Evolutionary conservation across 116 monocot genomes (phyloP), one percentile per base, ranked within the genome.

Genomic region (Phalaenopsis hybrid): DNA sequence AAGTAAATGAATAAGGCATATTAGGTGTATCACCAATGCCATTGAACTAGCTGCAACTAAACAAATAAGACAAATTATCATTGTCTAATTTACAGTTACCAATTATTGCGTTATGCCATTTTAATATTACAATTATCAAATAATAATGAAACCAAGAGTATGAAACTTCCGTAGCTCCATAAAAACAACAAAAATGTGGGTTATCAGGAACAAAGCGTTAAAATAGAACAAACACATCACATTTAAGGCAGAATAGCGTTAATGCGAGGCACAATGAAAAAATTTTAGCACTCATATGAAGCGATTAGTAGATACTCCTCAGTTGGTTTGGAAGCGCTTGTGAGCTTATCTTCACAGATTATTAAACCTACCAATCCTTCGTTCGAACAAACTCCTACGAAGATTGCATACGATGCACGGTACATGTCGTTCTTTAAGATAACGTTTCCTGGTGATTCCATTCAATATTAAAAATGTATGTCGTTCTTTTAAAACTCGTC

Each of bases 41-140:
- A 72, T 16, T 72, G 37, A 72, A 72, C 72, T 72, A 72, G 72
- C 33, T 72, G 16, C 41, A 72, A 72, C 63, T 63, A 25, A 41
- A 72, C 13, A 4, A 72, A 72, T 16, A 72, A 34, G 17, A 34
- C 11, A 72, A 37, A 46, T 46, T 75, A 44, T 46, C 75, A 75
- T 2, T 75, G 46, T 37, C 33, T 37, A 12, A 15, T 33, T 34
- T 72, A 72, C 72, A 72, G 5, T 8, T 41, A 72, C 21, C 7
- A 13, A 37, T 72, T 23, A 37, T 15, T 72, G 33, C 20, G 1
- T 72, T 72, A 72, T 72, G 72, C 37, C 25, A 41, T 16, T 33
- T 41, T 3, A 41, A 28, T 28, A 67, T 67, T 28, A 34, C 12
- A 72, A 41, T 37, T 34, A 41, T 37, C 15, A 72, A 72, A 72